These are phyloP conservation scores for Dactylellina haptotyla DNA, from an alignment of 2,329 filamentous ascomycete genomes.

Conservation along the genomic window DNA sequence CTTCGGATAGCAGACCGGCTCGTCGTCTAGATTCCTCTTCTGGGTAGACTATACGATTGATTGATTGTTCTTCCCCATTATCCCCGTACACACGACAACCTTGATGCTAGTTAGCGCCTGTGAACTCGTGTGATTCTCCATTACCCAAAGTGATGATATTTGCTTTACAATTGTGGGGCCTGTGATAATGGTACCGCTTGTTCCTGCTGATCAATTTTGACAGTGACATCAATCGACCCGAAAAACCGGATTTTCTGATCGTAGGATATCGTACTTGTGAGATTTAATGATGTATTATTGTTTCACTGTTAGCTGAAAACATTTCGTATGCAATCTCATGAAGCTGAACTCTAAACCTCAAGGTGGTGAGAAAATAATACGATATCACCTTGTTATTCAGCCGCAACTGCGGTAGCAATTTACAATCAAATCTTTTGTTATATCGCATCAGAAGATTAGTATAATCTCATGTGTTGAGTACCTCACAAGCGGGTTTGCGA, in stretches of 20 bases:
- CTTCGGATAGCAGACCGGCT: conserved; percentile 23
- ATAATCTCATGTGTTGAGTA: too few species aligned
- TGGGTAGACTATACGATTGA: background rate
- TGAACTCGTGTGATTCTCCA: too few species aligned
- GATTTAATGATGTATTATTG: background rate
- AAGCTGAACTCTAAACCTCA: too few species aligned
- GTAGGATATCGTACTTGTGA: too few species aligned
- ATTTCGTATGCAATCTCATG: too few species aligned
- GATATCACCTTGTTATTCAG: too few species aligned
- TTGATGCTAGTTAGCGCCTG: background rate
- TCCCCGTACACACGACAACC: background rate
- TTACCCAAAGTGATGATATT: background rate
- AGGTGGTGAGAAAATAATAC: background rate
- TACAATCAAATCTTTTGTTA: too few species aligned
- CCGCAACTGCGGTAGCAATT: too few species aligned
- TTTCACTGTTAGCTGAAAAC: too few species aligned
- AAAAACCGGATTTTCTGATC: conserved; percentile 8
- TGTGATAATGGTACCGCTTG: conserved; percentile 9
- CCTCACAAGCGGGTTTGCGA: too few species aligned
- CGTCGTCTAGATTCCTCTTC: background rate
- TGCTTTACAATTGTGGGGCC: background rate
- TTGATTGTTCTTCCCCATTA: background rate
- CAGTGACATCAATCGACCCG: conserved; percentile 10
- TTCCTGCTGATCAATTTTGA: conserved; percentile 35
- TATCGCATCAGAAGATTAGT: too few species aligned